Base-by-base conservation (phyloP, 1,284 basidiomycete genomes). In the Laetiporus sulphureus region DNA sequence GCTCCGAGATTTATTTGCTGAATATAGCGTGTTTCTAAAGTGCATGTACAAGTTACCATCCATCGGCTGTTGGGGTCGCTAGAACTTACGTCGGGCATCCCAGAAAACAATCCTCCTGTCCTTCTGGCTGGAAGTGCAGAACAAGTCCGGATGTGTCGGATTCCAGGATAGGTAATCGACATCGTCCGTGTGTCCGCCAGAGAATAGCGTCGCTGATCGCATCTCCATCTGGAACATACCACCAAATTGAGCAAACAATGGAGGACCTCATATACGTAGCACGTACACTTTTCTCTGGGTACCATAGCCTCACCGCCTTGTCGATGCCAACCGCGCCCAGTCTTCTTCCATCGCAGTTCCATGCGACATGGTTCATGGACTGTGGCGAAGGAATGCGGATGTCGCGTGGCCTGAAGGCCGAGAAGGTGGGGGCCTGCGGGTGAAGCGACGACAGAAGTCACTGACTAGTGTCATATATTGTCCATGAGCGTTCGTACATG, bases 111-210 rank as follows among this genome's bases (percentile, higher is more conserved):
- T 72, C 23, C 75, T 68, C 47, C 76, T 69, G 50, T 89, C 86
- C 54, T 75, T 81, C 55, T 79, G 75, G 52, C 83, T 79, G 20
- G 83, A 83, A 0, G 85, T 80, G 47, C 82, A 85, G 55, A 89
- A 84, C 8, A 87, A 60, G 32, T 88, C 85, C 3, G 84, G 83
- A 52, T 88, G 84, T 1, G 79, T 83, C 1, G 86, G 83, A 57
- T 86, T 86, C 83, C 84, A 89, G 5, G 83, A 76, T 27, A 87
- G 65, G 50, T 86, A 79, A 52, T 87, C 83, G 15, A 82, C 78
- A 36, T 85, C 83, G 43, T 85, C 82, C 3, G 72, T 69, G 50
- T 87, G 85, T 5, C 75, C 83, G 16, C 83, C 82, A 1, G 76
- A 70, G 45, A 75, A 85, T 21, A 72, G 64, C 1, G 71, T 65